Percentiles rank a stretch among this genome's conserved stretches.
Evolutionary conservation across 192 early-diverging fungal genomes (phyloP).

Genomic region (Glomus cerebriforme): DNA sequence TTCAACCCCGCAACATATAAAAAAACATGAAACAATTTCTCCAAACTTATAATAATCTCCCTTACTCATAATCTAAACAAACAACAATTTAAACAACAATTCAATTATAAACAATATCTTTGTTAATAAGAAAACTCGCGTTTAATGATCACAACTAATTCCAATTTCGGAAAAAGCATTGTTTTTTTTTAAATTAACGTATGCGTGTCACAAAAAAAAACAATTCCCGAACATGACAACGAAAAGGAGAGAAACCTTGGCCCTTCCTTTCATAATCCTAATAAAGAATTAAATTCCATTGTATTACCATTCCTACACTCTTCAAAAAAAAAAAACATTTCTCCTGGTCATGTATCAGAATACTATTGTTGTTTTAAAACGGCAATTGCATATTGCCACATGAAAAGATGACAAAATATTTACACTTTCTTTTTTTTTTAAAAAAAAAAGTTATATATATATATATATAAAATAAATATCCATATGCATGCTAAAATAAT

Average conservation of each 20-base stretch:
- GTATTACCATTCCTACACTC: background rate
- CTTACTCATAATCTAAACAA: background rate
- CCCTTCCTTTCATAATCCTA: background rate
- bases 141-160: background rate
- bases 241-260: background rate
- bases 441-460: no score
- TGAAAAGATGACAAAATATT: no score
- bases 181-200: background rate
- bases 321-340: no score
- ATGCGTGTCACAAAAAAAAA: background rate
- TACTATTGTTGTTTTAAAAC: no score
- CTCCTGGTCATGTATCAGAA: no score
- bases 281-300: background rate
- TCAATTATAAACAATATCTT: background rate
- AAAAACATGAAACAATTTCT: background rate
- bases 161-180: background rate
- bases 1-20: background rate
- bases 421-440: no score
- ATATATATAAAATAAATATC: no score
- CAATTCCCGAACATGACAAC: background rate
- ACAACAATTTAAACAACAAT: background rate
- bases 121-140: background rate
- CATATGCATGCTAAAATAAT: no score
- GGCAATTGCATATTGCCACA: no score
- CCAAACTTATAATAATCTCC: background rate